Conservation (phyloP, 306 rosid species). For the Vigna hirtella region DNA sequence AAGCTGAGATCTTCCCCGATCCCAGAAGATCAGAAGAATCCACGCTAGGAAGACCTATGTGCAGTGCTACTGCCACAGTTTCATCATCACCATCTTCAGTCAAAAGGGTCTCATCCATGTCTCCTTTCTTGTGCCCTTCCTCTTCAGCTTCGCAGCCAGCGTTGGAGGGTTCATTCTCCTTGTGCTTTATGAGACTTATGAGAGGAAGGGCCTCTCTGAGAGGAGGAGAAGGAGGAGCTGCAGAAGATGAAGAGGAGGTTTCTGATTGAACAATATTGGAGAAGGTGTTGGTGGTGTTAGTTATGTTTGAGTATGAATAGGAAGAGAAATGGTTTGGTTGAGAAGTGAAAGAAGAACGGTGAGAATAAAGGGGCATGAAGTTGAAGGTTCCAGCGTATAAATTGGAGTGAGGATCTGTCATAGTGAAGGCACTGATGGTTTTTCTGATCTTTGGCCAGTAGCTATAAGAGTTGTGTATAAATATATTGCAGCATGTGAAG, state of each 20-base stretch:
- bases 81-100: conserved; percentile 2
- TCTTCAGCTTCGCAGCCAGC: background rate
- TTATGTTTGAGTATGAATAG: conserved; percentile 6
- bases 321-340: conserved; percentile 14
- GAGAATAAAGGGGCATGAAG: conserved; percentile 55
- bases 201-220: conserved; percentile 68
- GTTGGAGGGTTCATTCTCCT: conserved; percentile 33
- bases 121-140: background rate
- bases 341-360: conserved; percentile 29
- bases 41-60: conserved; percentile 64
- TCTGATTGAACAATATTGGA: conserved; percentile 21
- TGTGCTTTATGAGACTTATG: conserved; percentile 34
- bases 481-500: conserved; percentile 10
- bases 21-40: conserved; percentile 38
- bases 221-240: conserved; percentile 50
- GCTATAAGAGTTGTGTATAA: conserved; percentile 25
- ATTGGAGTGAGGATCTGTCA: conserved; percentile 63
- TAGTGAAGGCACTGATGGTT: conserved; percentile 36
- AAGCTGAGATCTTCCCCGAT: conserved; percentile 34
- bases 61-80: conserved; percentile 54
- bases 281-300: background rate
- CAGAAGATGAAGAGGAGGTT: conserved; percentile 6
- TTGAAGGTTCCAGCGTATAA: conserved; percentile 49
- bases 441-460: conserved; percentile 35
- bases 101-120: conserved; percentile 17